Evolutionary conservation across 2,329 filamentous ascomycete genomes (phyloP).

Genomic region (Fusarium camptoceras): DNA sequence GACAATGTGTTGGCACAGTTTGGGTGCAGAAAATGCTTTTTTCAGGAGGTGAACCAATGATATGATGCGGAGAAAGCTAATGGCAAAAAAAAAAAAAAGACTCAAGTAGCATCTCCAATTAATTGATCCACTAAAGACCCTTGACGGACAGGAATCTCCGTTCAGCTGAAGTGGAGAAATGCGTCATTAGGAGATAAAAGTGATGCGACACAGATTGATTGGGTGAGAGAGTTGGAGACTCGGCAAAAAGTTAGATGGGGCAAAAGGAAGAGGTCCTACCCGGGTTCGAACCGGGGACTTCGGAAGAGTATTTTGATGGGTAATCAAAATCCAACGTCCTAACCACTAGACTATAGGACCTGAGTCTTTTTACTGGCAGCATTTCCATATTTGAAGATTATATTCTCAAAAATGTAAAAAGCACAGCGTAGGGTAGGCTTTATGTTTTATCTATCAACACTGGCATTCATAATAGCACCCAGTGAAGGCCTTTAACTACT

Average conservation of each 20-base stretch:
- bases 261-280: slow-evolving; percentile 27
- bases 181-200: background rate
- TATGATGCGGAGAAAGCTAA: slow-evolving; percentile 11
- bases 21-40: background rate
- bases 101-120: background rate
- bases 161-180: background rate
- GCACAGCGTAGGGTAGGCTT: background rate
- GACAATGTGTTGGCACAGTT: too few species aligned
- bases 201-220: background rate
- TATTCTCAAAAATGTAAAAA: too few species aligned
- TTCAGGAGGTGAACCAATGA: slow-evolving; percentile 6
- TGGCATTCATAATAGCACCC: too few species aligned
- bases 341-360: slow-evolving; percentile 35
- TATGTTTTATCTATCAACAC: background rate
- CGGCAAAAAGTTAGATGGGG: background rate
- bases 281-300: slow-evolving; percentile 34
- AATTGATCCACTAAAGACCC: background rate
- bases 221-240: background rate
- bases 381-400: rapidly evolving
- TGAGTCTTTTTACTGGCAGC: background rate
- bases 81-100: background rate
- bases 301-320: slow-evolving; percentile 12
- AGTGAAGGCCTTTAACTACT: too few species aligned
- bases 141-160: background rate
- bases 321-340: slow-evolving; percentile 30